A percentile compares a stretch with the other conserved stretches of the same genome.
Conservation (phyloP, 139 green algal genomes). For the Tetraselmis chui region DNA sequence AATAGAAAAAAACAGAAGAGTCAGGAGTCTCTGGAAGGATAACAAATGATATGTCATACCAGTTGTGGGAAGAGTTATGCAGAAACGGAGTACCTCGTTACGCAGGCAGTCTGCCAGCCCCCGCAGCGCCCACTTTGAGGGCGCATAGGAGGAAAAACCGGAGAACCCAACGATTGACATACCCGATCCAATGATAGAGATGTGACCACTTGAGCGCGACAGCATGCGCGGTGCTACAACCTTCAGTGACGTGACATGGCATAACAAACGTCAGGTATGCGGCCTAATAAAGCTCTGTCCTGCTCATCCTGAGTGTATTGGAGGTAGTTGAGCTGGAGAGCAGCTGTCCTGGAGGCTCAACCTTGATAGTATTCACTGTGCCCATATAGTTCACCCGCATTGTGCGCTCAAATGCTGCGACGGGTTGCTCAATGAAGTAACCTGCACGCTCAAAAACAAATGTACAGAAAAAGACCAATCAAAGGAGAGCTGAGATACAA, state of each 20-base stretch:
- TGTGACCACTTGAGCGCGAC: not conserved
- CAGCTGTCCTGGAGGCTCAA: no score
- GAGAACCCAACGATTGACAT: slow-evolving; percentile 31
- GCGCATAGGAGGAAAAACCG: slow-evolving; percentile 64
- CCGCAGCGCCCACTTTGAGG: slow-evolving; percentile 75
- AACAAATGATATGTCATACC: no score
- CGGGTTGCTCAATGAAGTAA: slow-evolving; percentile 56
- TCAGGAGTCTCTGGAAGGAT: no score
- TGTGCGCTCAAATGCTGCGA: slow-evolving; percentile 32
- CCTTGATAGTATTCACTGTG: slow-evolving; percentile 45
- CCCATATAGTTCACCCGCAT: slow-evolving; percentile 82
- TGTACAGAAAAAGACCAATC: no score
- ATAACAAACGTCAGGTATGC: no score
- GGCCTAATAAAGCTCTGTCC: no score
- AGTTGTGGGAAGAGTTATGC: no score
- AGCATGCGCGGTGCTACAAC: not conserved
- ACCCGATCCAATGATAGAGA: not conserved
- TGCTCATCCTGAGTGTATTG: no score
- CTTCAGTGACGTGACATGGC: no score
- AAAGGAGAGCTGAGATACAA: not conserved
- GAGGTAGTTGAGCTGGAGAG: no score
- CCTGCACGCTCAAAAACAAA: no score
- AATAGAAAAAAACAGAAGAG: no score
- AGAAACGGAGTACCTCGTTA: slow-evolving; percentile 77
- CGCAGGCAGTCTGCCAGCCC: slow-evolving; percentile 72